These are phyloP conservation scores for Populus euphratica DNA, from an alignment of 345 rosid species.

Conservation along the genomic window DNA sequence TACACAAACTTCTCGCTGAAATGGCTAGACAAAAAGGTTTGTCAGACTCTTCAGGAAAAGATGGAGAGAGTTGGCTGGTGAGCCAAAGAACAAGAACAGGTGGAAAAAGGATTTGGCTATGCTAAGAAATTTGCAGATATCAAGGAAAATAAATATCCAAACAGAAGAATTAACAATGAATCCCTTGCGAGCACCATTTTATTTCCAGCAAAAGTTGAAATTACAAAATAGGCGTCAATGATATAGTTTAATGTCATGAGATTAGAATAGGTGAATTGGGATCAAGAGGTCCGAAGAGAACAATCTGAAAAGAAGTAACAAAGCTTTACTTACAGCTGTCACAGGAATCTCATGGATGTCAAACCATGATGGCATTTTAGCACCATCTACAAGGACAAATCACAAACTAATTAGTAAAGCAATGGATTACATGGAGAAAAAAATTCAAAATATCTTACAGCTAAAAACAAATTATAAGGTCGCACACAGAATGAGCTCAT, in stretches of 20 bases:
- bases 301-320: background rate
- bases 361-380: conserved; percentile 94
- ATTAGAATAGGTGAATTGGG: background rate
- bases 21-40: no score
- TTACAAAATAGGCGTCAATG: background rate
- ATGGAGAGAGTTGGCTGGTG: background rate
- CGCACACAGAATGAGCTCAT: background rate
- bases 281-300: background rate
- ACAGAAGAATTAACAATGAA: background rate
- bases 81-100: background rate
- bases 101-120: no score
- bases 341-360: conserved; percentile 85
- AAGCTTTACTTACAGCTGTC: conserved; percentile 51
- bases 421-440: background rate
- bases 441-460: background rate
- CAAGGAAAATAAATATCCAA: no score
- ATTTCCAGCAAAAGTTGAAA: background rate
- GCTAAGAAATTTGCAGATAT: background rate
- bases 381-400: conserved; percentile 56
- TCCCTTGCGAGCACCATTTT: background rate
- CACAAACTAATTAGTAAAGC: background rate
- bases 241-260: background rate
- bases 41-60: background rate
- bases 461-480: background rate
- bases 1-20: background rate